Evolutionary conservation across 208 protist genomes (phyloP).

Genomic region (Leishmania gerbilli): DNA sequence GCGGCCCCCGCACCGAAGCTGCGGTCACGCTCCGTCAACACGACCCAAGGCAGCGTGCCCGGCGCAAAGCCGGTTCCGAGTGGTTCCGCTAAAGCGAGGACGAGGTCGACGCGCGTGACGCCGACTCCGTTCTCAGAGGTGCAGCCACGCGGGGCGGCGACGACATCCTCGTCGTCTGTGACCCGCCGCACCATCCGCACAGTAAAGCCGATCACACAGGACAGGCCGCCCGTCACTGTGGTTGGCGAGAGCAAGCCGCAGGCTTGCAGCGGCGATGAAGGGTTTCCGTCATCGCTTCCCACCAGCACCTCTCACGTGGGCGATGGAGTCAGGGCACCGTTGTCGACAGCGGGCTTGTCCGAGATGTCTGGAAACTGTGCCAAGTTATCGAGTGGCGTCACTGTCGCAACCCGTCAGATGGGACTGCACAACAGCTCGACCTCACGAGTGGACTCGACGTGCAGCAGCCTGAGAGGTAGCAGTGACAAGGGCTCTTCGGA

Average conservation of each 20-base stretch:
- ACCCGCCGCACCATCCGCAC: slow-evolving; percentile 10
- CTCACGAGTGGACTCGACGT: slow-evolving; percentile 16
- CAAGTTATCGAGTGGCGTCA: background rate
- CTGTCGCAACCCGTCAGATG: background rate
- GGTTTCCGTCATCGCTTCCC: background rate
- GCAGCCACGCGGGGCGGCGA: background rate
- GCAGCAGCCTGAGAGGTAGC: slow-evolving; percentile 23
- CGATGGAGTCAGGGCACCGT: background rate
- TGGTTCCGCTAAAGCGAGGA: background rate
- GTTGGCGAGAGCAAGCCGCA: background rate
- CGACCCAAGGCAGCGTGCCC: slow-evolving; percentile 2
- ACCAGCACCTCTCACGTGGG: slow-evolving; percentile 11
- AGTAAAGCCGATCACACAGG: slow-evolving; percentile 4
- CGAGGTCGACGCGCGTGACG: slow-evolving; percentile 11
- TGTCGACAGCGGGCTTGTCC: background rate
- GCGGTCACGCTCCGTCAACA: slow-evolving; percentile 27
- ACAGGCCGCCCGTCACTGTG: background rate
- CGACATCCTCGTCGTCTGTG: background rate
- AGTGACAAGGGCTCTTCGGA: slow-evolving; percentile 12
- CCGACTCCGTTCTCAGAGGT: slow-evolving; percentile 6
- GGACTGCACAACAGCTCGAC: background rate
- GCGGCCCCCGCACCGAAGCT: slow-evolving; percentile 13
- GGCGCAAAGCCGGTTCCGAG: background rate
- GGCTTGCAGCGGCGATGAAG: background rate
- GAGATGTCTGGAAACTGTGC: background rate